Base-by-base conservation (phyloP, 2,329 filamentous ascomycete genomes). In the Hirsutella rhossiliensis region DNA sequence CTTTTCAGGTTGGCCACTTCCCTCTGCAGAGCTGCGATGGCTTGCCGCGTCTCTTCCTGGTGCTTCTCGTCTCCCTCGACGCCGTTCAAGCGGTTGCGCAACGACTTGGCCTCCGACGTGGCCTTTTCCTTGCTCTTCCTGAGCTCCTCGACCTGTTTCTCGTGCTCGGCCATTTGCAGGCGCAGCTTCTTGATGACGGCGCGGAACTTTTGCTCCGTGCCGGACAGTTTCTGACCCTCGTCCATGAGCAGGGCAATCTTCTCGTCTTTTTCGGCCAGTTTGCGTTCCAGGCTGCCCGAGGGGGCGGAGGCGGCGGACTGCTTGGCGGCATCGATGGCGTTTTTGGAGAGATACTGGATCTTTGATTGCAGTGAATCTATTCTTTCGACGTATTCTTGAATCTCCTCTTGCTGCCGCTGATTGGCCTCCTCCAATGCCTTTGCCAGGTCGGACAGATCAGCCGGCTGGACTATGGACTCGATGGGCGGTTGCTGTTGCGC, bases 321-420 rank as follows among this genome's bases (percentile, higher is more conserved):
- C 56, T 81, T 83, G 1, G 92, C 87, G 1, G 82, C 72, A 29
- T 89, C 82, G 0, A 84, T 78, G 12, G 85, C 82, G 56, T 89
- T 84, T 48, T 83, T 83, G 3, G 89, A 82, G 12, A 98, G 68
- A 56, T 94, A 96, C 52, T 89, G 83, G 27, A 98, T 67, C 58
- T 98, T 97, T 7, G 87, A 80, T 60, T 97, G 87, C 2, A 98
- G 67, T 4, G 89, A 84, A 66, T 98, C 92, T 44, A 96, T 92
- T 31, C 84, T 80, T 63, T 98, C 92, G 7, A 90, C 75, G 49
- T 95, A 87, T 41, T 75, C 75, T 54, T 92, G 80, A 36, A 88
- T 74, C 59, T 97, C 92, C 53, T 92, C 86, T 46, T 90, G 82
- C 51, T 86, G 78, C 48, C 47, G 50, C 7, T 46, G 40, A 38